Conservation (phyloP, 805 yeast species). For the Myxozyma monticola region DNA sequence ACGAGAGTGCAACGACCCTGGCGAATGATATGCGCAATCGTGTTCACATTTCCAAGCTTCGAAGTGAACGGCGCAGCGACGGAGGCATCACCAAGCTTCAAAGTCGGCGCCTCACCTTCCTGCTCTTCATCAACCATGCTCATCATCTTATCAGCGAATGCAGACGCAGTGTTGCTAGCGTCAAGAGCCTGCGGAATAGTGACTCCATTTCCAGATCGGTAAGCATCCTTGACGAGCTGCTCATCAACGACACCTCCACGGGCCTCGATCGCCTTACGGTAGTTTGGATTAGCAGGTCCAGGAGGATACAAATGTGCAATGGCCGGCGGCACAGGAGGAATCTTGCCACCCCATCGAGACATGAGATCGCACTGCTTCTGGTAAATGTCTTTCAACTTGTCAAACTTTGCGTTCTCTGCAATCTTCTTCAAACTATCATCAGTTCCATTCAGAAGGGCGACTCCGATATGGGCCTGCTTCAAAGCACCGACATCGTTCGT, state of each 20-base stretch:
- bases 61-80: constrained; percentile 99
- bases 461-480: constrained; percentile 97
- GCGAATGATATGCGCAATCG: constrained; percentile 90
- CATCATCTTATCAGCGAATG: constrained; percentile 65
- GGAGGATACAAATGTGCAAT: constrained; percentile 97
- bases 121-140: constrained; percentile 56
- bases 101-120: constrained; percentile 82
- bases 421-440: constrained; percentile 89
- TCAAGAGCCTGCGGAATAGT: constrained; percentile 14
- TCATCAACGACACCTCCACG: constrained; percentile 80
- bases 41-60: constrained; percentile 83
- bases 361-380: constrained; percentile 80
- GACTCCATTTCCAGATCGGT: constrained; percentile 21
- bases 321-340: constrained; percentile 77
- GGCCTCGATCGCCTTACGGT: constrained; percentile 78
- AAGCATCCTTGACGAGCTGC: constrained; percentile 49
- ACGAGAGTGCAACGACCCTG: constrained; percentile 98
- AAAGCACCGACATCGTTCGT: constrained; percentile 99
- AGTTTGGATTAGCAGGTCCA: constrained; percentile 87
- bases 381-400: constrained; percentile 64
- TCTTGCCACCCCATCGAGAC: constrained; percentile 65
- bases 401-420: constrained; percentile 73
- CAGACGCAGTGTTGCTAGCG: constrained; percentile 44
- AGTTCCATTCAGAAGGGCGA: constrained; percentile 96
- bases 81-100: constrained; percentile 96